These are phyloP conservation scores for Plenodomus lindquistii DNA, from an alignment of 2,329 filamentous ascomycete species.

Conservation along the genomic window DNA sequence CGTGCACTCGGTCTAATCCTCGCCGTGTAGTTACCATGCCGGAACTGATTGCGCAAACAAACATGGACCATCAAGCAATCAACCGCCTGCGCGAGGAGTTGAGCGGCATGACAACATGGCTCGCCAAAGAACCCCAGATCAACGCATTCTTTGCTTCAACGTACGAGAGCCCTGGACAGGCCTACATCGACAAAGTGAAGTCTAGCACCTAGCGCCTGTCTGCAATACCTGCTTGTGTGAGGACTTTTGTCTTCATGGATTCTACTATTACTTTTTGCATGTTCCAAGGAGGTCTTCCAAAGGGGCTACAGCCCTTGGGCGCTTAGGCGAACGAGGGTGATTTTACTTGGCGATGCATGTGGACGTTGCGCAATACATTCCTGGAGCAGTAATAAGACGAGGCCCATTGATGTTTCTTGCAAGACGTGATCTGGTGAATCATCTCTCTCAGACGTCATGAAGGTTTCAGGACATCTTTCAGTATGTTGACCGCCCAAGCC, in stretches of 20 bases:
- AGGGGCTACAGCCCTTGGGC: conserved; percentile 10
- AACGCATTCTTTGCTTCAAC: conserved; percentile 75
- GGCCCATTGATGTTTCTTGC: too few relatives aligned
- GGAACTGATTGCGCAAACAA: conserved; percentile 93
- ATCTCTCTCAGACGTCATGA: conserved; percentile 3
- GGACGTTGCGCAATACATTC: background rate
- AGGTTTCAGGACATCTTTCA: conserved; percentile 23
- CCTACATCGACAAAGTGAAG: conserved; percentile 71
- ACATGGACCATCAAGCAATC: conserved; percentile 93
- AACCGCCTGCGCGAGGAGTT: conserved; percentile 88
- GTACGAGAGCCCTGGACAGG: conserved; percentile 72
- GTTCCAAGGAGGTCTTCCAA: conserved; percentile 6
- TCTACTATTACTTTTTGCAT: conserved; percentile 22
- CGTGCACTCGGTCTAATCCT: conserved; percentile 1
- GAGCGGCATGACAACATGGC: conserved; percentile 81
- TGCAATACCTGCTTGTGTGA: background rate
- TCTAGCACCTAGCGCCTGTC: conserved; percentile 25
- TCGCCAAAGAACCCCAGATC: conserved; percentile 68
- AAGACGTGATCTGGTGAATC: background rate
- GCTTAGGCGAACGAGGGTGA: conserved; percentile 13
- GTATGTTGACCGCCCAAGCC: conserved; percentile 33
- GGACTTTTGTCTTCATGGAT: background rate
- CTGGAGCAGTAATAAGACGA: background rate
- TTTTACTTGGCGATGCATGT: background rate
- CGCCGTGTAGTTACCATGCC: conserved; percentile 73